Evolutionary conservation across 805 yeast genomes (phyloP).

Genomic region (Phaffomyces antillensis): DNA sequence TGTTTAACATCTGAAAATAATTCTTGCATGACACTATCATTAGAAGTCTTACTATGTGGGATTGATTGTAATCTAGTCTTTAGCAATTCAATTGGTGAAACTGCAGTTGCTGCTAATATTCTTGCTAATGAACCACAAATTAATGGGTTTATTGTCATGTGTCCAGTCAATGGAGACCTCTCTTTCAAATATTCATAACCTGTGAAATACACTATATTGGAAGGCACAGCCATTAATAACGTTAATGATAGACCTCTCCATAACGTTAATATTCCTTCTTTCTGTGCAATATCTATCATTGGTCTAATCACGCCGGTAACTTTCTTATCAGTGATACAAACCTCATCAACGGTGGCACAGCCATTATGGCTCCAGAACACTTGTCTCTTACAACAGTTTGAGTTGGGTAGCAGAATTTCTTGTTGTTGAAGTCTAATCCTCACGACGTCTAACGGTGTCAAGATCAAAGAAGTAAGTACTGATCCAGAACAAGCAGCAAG

Average conservation of each 20-base stretch:
- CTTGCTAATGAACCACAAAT: constrained; percentile 84
- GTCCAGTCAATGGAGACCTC: constrained; percentile 45
- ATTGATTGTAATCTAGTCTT: constrained; percentile 90
- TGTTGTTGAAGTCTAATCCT: constrained; percentile 75
- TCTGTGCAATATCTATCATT: constrained; percentile 50
- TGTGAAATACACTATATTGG: constrained; percentile 88
- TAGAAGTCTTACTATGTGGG: constrained; percentile 36
- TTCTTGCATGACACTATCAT: constrained; percentile 30
- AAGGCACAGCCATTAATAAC: constrained; percentile 82
- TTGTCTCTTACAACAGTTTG: constrained; percentile 30
- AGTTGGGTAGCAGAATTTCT: constrained; percentile 45
- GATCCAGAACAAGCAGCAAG: constrained; percentile 75
- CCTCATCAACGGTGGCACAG: constrained; percentile 17
- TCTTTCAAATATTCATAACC: constrained; percentile 88
- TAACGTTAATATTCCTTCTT: constrained; percentile 71
- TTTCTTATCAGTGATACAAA: constrained; percentile 26
- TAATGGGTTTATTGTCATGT: constrained; percentile 55
- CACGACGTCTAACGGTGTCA: constrained; percentile 79
- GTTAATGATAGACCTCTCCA: constrained; percentile 90
- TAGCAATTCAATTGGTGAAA: constrained; percentile 82
- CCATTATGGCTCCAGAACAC: constrained; percentile 29
- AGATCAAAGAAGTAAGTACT: constrained; percentile 59
- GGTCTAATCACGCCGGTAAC: constrained; percentile 73
- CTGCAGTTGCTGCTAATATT: constrained; percentile 70
- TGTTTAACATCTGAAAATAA: constrained; percentile 45